phyloP scores from a whole-genome alignment of 2,329 filamentous ascomycete species.

The Colletotrichum magnum region DNA sequence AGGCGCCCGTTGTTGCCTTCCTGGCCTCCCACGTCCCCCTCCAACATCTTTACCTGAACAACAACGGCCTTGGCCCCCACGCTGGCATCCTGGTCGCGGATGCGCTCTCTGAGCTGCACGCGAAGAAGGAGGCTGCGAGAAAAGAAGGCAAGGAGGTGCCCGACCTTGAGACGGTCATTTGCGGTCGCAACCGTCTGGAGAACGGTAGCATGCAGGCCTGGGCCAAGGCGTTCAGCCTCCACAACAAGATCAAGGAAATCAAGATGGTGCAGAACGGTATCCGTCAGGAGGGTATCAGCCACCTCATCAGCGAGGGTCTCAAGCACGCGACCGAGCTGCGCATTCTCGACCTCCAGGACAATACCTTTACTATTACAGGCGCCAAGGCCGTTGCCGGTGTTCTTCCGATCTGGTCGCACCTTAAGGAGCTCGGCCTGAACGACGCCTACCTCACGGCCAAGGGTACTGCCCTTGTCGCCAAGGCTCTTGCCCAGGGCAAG shows the following conservation, averaged over 20 bases:
- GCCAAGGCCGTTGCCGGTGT: constrained; percentile 84
- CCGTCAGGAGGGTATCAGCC: constrained; percentile 89
- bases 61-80: constrained; percentile 95
- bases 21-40: constrained; percentile 89
- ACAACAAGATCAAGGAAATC: constrained; percentile 84
- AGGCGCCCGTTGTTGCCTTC: constrained; percentile 93
- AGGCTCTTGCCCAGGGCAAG: constrained; percentile 79
- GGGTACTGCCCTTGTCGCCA: constrained; percentile 80
- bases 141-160: constrained; percentile 81
- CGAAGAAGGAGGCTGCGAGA: constrained; percentile 84
- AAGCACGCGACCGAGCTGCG: constrained; percentile 77
- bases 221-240: constrained; percentile 88
- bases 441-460: constrained; percentile 88
- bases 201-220: constrained; percentile 97
- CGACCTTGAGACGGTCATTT: constrained; percentile 94
- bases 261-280: constrained; percentile 99
- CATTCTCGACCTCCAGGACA: constrained; percentile 94
- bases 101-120: constrained; percentile 85
- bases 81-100: constrained; percentile 92
- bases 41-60: constrained; percentile 96
- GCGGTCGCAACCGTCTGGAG: constrained; percentile 94
- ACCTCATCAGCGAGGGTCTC: constrained; percentile 84
- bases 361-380: constrained; percentile 90
- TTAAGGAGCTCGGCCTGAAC: constrained; percentile 88
- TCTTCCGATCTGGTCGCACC: constrained; percentile 78